Conservation (phyloP, 2,329 filamentous ascomycete genomes). For the Cercospora sp. region DNA sequence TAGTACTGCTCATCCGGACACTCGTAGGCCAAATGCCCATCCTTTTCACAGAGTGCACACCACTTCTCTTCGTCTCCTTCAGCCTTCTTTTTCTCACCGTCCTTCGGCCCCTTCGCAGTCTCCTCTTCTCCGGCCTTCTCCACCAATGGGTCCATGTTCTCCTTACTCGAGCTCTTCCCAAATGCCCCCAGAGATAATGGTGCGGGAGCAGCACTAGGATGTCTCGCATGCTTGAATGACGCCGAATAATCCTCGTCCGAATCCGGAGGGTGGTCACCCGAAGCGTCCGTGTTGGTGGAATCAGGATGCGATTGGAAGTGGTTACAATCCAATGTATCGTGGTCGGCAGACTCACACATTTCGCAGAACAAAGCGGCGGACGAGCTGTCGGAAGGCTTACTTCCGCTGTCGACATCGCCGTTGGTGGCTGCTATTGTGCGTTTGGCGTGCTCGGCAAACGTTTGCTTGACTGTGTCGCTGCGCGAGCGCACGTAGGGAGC, state of each 20-base stretch:
- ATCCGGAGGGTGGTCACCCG: conserved; percentile 20
- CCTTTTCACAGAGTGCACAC: conserved; percentile 94
- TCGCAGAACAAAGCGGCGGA: conserved; percentile 72
- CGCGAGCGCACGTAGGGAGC: conserved; percentile 40
- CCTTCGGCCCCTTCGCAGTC: conserved; percentile 15
- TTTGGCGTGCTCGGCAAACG: conserved; percentile 62
- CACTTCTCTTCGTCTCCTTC: conserved; percentile 73
- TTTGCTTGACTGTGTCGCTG: conserved; percentile 62
- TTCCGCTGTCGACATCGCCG: conserved; percentile 9
- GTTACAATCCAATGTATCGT: conserved; percentile 91
- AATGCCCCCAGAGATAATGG: conserved; percentile 17
- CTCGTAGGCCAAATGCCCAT: conserved; percentile 80
- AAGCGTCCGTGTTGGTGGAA: conserved; percentile 20
- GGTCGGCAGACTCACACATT: conserved; percentile 87
- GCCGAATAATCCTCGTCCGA: conserved; percentile 12
- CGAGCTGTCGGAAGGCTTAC: conserved; percentile 10
- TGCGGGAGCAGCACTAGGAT: conserved; percentile 19
- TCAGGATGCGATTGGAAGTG: conserved; percentile 27
- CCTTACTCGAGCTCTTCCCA: conserved; percentile 18
- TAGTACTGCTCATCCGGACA: conserved; percentile 45
- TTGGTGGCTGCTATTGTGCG: background rate
- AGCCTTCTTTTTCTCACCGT: background rate
- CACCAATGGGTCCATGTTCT: conserved; percentile 23
- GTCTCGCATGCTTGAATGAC: conserved; percentile 11
- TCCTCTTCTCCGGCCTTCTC: conserved; percentile 29